These are phyloP conservation scores for Aspergillus affinis DNA, from an alignment of 495 filamentous ascomycete genomes.

Conservation along the genomic window DNA sequence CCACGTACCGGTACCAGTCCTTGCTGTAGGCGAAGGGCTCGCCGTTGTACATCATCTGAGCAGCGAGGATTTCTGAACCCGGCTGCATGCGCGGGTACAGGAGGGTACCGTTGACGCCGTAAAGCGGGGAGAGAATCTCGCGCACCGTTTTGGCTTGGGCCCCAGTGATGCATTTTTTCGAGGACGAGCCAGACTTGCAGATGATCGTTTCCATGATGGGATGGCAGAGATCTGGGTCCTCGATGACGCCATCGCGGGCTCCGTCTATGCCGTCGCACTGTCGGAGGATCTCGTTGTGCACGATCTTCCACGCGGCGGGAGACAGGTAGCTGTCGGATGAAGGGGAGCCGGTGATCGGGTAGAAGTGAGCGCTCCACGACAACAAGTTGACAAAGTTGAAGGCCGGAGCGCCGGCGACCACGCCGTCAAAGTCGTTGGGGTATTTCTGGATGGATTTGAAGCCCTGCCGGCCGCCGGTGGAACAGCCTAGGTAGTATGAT, in stretches of 20 bases:
- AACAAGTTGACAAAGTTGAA: slow-evolving; percentile 51
- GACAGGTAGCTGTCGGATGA: slow-evolving; percentile 52
- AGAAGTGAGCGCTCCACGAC: slow-evolving; percentile 57
- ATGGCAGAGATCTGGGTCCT: slow-evolving; percentile 57
- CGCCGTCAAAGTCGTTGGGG: slow-evolving; percentile 63
- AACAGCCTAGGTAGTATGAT: slow-evolving; percentile 58
- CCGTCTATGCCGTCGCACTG: slow-evolving; percentile 70
- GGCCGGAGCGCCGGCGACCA: slow-evolving; percentile 58
- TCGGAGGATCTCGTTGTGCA: slow-evolving; percentile 57
- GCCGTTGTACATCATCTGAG: slow-evolving; percentile 36
- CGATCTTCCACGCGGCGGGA: slow-evolving; percentile 46
- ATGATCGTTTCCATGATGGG: slow-evolving; percentile 53
- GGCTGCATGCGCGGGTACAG: slow-evolving; percentile 57
- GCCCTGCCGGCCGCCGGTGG: slow-evolving; percentile 55
- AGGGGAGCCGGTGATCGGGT: slow-evolving; percentile 45
- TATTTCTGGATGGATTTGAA: slow-evolving; percentile 51
- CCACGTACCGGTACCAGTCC: slow-evolving; percentile 55
- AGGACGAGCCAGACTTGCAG: slow-evolving; percentile 39
- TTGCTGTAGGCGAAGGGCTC: slow-evolving; percentile 38
- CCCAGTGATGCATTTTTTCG: slow-evolving; percentile 52
- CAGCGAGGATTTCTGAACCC: slow-evolving; percentile 36
- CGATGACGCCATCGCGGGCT: slow-evolving; percentile 62
- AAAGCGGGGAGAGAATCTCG: slow-evolving; percentile 54
- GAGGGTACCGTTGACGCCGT: slow-evolving; percentile 49
- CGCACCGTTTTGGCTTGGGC: slow-evolving; percentile 55